Base-by-base conservation (phyloP, 768 basidiomycete genomes). In the Leucosporidium scottii region DNA sequence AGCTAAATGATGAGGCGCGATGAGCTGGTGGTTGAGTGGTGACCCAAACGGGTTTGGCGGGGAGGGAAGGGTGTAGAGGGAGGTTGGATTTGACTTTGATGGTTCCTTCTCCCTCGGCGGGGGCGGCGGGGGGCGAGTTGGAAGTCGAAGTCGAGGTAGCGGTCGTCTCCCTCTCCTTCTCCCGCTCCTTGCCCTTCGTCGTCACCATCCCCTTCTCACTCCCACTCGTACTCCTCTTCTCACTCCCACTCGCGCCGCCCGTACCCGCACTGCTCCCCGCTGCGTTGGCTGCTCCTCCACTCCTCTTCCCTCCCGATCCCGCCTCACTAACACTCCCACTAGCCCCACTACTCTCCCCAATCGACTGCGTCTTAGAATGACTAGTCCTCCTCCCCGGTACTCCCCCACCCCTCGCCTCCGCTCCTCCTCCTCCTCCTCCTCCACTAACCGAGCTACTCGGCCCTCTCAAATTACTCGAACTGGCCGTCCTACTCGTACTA, bases 1-100 rank as follows among this genome's bases (percentile, higher is more conserved):
- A 28, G 62, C 39, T 10, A 23, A 21, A 6, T 23, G 30, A 2
- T 36, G 51, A 1, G 17, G 49, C 6, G 50, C 25, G 31, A 15
- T 39, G 53, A 1, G 27, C 18, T 9, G 34, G 61, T 2, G 66
- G 55, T 10, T 28, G 31, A 1, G 50, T n/a, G 21, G 66, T 67
- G 13, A 62, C 64, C 70, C 70, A 71, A 1, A 17, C 58, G 5
- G 70, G 70, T 58, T 71, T 71, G 8, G 61, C 31, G 5, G 70
- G 70, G 30, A 71, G 48, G 53, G 66, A 68, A 28, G 70, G 70
- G 25, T 71, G 70, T 4, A 59, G 25, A 56, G 55, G 25, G 7
- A 48, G 17, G 23, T 9, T 25, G 47, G 31, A 25, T 15, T 44
- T 44, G 39, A 15, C 8, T 17, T 44, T 44, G 39, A 44, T 44